Conservation (phyloP, 1,139 yeast genomes). For the Candida glucosophila region DNA sequence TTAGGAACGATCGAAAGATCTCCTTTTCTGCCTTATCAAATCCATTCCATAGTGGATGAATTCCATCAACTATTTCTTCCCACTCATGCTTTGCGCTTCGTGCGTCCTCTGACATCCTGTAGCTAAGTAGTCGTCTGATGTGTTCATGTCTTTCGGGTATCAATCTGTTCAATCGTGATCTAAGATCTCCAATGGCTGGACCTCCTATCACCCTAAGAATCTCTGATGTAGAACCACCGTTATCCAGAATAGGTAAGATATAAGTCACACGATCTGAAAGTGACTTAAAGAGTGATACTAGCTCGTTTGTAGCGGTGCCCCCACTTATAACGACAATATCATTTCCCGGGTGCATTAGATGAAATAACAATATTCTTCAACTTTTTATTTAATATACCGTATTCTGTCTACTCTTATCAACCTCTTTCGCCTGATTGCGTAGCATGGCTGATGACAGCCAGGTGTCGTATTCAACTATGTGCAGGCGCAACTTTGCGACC, state of each 20-base stretch:
- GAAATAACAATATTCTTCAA: too few relatives aligned
- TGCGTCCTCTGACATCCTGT: constrained; percentile 50
- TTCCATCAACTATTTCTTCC: constrained; percentile 72
- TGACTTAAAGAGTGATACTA: constrained; percentile 40
- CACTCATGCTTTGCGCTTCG: constrained; percentile 60
- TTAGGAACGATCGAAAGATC: constrained; percentile 66
- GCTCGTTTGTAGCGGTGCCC: constrained; percentile 68
- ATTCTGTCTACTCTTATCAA: too few relatives aligned
- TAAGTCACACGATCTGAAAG: constrained; percentile 44
- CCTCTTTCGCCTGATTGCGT: too few relatives aligned
- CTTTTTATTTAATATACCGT: too few relatives aligned
- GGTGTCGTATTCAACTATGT: too few relatives aligned
- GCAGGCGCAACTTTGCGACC: too few relatives aligned
- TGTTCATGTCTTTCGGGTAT: constrained; percentile 43
- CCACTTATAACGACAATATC: constrained; percentile 59
- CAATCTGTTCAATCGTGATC: constrained; percentile 72
- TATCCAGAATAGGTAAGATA: constrained; percentile 79
- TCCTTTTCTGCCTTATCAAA: constrained; percentile 61
- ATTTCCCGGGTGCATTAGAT: too few relatives aligned
- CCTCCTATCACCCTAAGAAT: constrained; percentile 86
- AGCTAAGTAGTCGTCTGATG: constrained; percentile 44
- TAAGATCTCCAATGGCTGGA: constrained; percentile 88
- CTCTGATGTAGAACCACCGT: constrained; percentile 94
- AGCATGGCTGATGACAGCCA: too few relatives aligned
- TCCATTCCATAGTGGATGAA: constrained; percentile 59